Conservation (phyloP, 176 grass and related monocot species). For the Stipa capillata region DNA sequence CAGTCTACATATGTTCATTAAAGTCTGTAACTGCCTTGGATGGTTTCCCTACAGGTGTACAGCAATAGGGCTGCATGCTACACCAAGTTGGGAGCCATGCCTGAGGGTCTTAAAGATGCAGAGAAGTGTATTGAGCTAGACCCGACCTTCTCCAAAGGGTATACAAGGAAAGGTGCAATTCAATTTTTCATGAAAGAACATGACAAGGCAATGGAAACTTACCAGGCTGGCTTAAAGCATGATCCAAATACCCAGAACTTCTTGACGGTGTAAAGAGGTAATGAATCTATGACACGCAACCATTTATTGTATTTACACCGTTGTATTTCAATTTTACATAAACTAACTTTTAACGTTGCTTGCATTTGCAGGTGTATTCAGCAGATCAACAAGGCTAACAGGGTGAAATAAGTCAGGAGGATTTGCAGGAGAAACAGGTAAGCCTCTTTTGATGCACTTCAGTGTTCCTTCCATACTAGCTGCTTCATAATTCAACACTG, state of each 20-base stretch:
- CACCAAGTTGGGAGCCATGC: conserved; percentile 88
- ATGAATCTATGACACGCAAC: neutral
- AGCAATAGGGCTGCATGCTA: conserved; percentile 98
- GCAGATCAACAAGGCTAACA: conserved; percentile 89
- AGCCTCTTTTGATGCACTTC: neutral
- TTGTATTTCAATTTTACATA: neutral
- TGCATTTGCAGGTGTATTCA: conserved; percentile 59
- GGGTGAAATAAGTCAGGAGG: conserved; percentile 91
- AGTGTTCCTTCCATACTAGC: neutral
- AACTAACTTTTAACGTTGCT: neutral
- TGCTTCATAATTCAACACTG: neutral
- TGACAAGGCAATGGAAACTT: conserved; percentile 91
- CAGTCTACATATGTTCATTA: neutral
- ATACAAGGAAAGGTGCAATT: conserved; percentile 90
- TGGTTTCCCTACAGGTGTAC: conserved; percentile 55
- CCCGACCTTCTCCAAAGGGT: conserved; percentile 90
- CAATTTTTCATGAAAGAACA: conserved; percentile 99
- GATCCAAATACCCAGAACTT: conserved; percentile 86
- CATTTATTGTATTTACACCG: neutral
- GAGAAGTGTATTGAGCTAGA: conserved; percentile 98
- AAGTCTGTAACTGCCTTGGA: neutral
- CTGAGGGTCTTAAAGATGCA: conserved; percentile 97
- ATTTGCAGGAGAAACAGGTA: conserved; percentile 96
- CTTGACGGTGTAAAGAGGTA: conserved; percentile 80
- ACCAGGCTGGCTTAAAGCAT: conserved; percentile 91